A percentile compares a stretch with the other conserved stretches of the same genome.
Evolutionary conservation across 352 stramenopile genomes (phyloP).

Genomic region (Pythium graminicola): DNA sequence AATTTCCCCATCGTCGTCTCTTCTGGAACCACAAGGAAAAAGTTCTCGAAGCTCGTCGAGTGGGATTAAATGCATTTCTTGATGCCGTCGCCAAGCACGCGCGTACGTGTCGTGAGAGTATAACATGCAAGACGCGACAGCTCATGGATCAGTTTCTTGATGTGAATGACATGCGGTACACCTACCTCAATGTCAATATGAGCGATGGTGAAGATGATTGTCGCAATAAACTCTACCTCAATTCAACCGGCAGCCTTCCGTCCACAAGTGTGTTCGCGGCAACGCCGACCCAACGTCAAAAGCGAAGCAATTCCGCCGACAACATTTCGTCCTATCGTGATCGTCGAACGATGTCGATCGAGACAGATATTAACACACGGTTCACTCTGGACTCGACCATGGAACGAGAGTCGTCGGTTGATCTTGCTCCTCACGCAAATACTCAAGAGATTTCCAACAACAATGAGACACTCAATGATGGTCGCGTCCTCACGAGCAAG

Average conservation of each 20-base stretch:
- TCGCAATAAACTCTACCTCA: slow-evolving; percentile 33
- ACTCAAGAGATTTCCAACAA: background rate
- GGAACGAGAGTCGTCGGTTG: background rate
- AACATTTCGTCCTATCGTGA: slow-evolving; percentile 4
- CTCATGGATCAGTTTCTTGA: slow-evolving; percentile 87
- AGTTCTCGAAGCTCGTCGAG: slow-evolving; percentile 64
- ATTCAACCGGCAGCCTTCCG: slow-evolving; percentile 13
- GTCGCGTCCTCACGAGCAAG: slow-evolving; percentile 32
- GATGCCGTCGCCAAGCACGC: slow-evolving; percentile 70
- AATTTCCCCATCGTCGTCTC: slow-evolving; percentile 68
- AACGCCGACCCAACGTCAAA: slow-evolving; percentile 10
- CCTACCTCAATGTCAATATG: slow-evolving; percentile 82
- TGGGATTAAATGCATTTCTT: slow-evolving; percentile 72
- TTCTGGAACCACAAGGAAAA: slow-evolving; percentile 71
- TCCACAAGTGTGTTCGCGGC: slow-evolving; percentile 16
- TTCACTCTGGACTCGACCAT: too few species aligned
- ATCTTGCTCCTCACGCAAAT: background rate
- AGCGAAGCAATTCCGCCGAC: slow-evolving; percentile 13
- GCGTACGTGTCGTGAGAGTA: slow-evolving; percentile 61
- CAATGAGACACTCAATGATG: slow-evolving; percentile 20
- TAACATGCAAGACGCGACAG: slow-evolving; percentile 59
- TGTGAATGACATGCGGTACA: slow-evolving; percentile 86
- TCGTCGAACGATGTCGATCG: too few species aligned
- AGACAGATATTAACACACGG: too few species aligned
- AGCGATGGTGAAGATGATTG: slow-evolving; percentile 44